Conservation (phyloP, 306 rosid genomes). For the Prunus salicina region DNA sequence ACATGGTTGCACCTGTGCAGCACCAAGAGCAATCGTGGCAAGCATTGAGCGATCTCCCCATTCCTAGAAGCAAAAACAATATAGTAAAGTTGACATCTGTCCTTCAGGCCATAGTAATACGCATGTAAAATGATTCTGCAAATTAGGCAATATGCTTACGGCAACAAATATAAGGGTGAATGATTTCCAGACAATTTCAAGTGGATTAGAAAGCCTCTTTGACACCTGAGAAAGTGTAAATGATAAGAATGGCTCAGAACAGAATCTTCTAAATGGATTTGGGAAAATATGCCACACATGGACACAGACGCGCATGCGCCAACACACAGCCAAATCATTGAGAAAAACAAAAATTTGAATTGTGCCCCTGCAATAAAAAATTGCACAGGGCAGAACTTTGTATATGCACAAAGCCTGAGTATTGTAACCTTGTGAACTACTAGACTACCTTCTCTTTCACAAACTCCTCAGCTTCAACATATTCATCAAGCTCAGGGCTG, state of each 20-base stretch:
- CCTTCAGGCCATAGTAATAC: neutral
- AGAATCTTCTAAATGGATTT: neutral
- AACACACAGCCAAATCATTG: neutral
- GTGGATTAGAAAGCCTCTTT: conserved; percentile 69
- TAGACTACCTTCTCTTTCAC: conserved; percentile 79
- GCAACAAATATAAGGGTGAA: conserved; percentile 96
- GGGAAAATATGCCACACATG: neutral
- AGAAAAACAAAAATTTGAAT: neutral
- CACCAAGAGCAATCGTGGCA: conserved; percentile 93
- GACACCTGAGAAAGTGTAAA: conserved; percentile 45
- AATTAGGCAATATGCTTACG: conserved; percentile 46
- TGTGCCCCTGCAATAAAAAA: neutral
- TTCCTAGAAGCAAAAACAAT: conserved; percentile 61
- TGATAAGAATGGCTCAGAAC: neutral
- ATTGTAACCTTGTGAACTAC: neutral
- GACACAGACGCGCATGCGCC: neutral
- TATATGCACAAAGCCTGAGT: neutral
- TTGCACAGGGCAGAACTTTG: neutral
- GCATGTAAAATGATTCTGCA: neutral
- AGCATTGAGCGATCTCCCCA: conserved; percentile 99
- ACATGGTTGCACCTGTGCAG: conserved; percentile 76
- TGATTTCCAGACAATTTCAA: conserved; percentile 87
- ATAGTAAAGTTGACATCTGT: conserved; percentile 9
- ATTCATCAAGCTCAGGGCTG: conserved; percentile 77
- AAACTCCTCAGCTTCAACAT: conserved; percentile 88